A percentile compares a stretch with the other conserved stretches of the same genome.
Evolutionary conservation across 2,329 filamentous ascomycete species (phyloP).

Genomic region (Blastomyces percursus): DNA sequence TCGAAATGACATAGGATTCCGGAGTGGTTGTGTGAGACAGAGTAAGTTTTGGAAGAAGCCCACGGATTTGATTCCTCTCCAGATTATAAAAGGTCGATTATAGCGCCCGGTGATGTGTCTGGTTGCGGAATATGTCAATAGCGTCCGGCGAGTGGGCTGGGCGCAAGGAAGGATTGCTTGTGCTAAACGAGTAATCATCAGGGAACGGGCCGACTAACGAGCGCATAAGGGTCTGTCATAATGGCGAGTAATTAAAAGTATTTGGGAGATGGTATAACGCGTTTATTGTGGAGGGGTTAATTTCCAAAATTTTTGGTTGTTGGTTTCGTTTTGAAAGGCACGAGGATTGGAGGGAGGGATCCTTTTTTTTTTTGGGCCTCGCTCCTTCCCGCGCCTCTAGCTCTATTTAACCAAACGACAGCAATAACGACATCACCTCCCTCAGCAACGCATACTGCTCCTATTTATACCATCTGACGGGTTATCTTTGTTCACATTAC

Average conservation of each 20-base stretch:
- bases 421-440: background rate
- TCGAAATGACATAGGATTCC: conserved; percentile 20
- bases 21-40: background rate
- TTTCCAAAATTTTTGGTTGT: background rate
- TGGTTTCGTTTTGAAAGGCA: background rate
- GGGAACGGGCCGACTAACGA: background rate
- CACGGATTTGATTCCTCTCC: background rate
- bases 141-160: background rate
- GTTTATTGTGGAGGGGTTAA: background rate
- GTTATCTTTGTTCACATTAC: background rate
- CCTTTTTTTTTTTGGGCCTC: background rate
- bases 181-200: conserved; percentile 2
- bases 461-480: background rate
- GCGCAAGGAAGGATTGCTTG: background rate
- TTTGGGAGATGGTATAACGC: background rate
- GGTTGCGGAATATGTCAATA: background rate
- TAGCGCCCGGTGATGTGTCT: background rate
- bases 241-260: background rate
- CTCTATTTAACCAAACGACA: background rate
- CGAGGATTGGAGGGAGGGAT: background rate
- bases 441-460: background rate
- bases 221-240: background rate
- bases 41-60: background rate
- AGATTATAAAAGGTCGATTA: background rate
- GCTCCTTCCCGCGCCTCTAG: background rate